These are phyloP conservation scores for Jackrogersella minutella DNA, from an alignment of 495 filamentous ascomycete genomes.

Conservation along the genomic window DNA sequence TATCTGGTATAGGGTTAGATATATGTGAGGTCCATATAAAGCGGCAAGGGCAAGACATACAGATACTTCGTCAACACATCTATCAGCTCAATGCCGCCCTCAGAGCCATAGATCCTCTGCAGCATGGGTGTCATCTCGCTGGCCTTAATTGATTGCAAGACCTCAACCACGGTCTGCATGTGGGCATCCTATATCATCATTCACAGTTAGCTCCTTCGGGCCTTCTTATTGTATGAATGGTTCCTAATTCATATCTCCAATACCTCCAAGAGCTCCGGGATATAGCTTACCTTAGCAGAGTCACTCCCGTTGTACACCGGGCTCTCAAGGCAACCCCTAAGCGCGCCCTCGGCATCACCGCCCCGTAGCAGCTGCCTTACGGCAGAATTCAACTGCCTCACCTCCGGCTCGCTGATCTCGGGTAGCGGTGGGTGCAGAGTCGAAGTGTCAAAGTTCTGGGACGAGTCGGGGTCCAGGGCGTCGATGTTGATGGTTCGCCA, in stretches of 20 bases:
- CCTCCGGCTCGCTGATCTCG: slow-evolving; percentile 72
- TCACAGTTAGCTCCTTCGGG: slow-evolving; percentile 19
- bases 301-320: slow-evolving; percentile 66
- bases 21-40: neutral
- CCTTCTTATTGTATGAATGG: neutral
- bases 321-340: slow-evolving; percentile 80
- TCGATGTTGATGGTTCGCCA: slow-evolving; percentile 97
- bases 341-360: slow-evolving; percentile 84
- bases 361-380: slow-evolving; percentile 85
- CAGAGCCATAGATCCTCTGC: slow-evolving; percentile 72
- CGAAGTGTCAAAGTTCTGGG: slow-evolving; percentile 83
- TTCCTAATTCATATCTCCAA: neutral
- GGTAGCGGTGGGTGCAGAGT: slow-evolving; percentile 77
- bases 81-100: slow-evolving; percentile 75
- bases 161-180: slow-evolving; percentile 81
- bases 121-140: slow-evolving; percentile 89
- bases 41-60: slow-evolving; percentile 50
- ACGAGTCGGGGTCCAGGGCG: slow-evolving; percentile 83
- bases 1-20: slow-evolving; percentile 58
- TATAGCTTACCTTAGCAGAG: slow-evolving; percentile 69
- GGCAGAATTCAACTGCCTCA: slow-evolving; percentile 75
- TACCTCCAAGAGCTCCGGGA: neutral
- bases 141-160: slow-evolving; percentile 88
- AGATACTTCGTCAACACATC: slow-evolving; percentile 83
- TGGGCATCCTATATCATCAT: slow-evolving; percentile 69